Base-by-base conservation (phyloP, 345 rosid genomes). In the Camelina hispida region DNA sequence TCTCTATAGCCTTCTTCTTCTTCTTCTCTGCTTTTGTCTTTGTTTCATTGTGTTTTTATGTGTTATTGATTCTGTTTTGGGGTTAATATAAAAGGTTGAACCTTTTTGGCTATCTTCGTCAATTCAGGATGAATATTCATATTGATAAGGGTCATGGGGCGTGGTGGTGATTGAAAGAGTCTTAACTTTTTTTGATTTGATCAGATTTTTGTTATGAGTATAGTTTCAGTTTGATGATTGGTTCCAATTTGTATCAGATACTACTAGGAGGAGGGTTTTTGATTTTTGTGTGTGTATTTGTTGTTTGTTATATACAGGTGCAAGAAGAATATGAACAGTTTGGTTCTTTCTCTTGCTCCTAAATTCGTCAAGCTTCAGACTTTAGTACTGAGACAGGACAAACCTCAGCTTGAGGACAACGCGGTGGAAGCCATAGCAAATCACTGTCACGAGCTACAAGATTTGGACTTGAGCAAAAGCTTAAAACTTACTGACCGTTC, bases 381-480 rank as follows among this genome's bases (percentile, higher is more conserved):
- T 43, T 77, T 94, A 75, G 67, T 78, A 48, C 82, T 94, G 76
- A 89, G 98, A 16, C 98, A 94, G 73, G 98, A 88, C 81, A 83
- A 87, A 50, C 88, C 96, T 0, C 97, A 94, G 76, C 97, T 94
- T 3, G 91, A 91, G 75, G 96, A 94, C 79, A 78, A 69, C 74
- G 91, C 96, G 11, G 85, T 94, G 10, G 89, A 90, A 84, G 82
- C 86, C 32, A 87, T 91, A 65, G 90, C 97, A 63, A 84, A 74
- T 34, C 72, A 76, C 78, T 94, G 98, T 66, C 92, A 79, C 63
- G 96, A 91, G 76, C 79, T 94, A 71, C 93, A 80, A 82, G 95
- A 86, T 63, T 86, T 94, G 75, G 98, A 94, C 74, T 87, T 94
- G 13, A 94, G 98, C 86, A 94, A 90, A 84, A 94, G 98, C 86